Evolutionary conservation across 345 rosid genomes (phyloP).

Genomic region (Ceriops zippeliana): DNA sequence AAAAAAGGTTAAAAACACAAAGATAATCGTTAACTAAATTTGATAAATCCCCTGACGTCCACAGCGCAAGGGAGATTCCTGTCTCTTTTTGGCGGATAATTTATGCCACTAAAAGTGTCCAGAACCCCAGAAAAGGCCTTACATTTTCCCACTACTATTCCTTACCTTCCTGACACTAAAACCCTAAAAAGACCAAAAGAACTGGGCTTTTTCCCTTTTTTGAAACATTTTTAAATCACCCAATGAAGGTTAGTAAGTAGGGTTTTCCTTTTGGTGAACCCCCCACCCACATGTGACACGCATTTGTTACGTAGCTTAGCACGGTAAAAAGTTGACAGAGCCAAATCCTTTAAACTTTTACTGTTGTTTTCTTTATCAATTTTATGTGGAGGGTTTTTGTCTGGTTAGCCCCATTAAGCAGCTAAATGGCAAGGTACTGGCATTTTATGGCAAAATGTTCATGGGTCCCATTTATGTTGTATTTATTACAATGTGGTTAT

Average conservation of each 20-base stretch:
- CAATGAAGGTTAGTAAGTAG: slow-evolving; percentile 11
- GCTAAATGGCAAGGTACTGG: slow-evolving; percentile 17
- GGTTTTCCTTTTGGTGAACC: slow-evolving; percentile 15
- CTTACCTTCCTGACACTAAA: slow-evolving; percentile 19
- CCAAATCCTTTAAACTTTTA: slow-evolving; percentile 15
- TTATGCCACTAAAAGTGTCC: neutral
- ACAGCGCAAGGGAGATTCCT: slow-evolving; percentile 21
- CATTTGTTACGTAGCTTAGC: slow-evolving; percentile 1
- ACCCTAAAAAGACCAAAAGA: slow-evolving; percentile 26
- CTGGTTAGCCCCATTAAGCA: slow-evolving; percentile 17
- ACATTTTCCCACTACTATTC: slow-evolving; percentile 38
- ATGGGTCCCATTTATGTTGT: slow-evolving; percentile 28
- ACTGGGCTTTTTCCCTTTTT: neutral
- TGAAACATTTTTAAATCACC: slow-evolving; percentile 6
- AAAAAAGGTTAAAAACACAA: neutral
- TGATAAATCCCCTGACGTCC: slow-evolving; percentile 54
- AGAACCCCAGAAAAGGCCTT: neutral
- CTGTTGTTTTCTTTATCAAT: slow-evolving; percentile 33
- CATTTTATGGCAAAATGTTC: slow-evolving; percentile 19
- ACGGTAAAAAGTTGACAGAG: slow-evolving; percentile 18
- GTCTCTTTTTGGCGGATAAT: slow-evolving; percentile 55
- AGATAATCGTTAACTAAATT: slow-evolving; percentile 33
- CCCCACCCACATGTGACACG: slow-evolving; percentile 24
- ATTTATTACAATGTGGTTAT: slow-evolving; percentile 22
- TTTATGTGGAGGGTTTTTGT: slow-evolving; percentile 25